Base-by-base conservation (phyloP, 1,284 basidiomycete genomes). In the Bjerkandera adusta region DNA sequence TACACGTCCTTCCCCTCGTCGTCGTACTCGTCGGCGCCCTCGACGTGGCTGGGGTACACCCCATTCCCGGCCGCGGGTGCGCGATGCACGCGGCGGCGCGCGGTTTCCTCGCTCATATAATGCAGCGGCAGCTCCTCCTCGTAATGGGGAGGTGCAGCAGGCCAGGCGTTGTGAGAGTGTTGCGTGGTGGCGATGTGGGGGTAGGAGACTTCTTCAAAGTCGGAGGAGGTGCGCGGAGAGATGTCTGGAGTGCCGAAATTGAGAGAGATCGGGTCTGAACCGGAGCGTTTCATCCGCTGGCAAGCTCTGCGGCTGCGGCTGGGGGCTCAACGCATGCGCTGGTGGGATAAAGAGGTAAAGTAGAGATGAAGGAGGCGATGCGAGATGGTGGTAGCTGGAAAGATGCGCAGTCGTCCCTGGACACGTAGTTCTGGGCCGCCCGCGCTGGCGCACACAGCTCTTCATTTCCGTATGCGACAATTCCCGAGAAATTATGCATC, bases 1-100 rank as follows among this genome's bases (percentile, higher is more conserved):
- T 85, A 89, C 10, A 86, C 81, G 50, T 83, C 84, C 68, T 89
- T 89, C 20, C 85, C 81, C 51, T 81, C 81, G 61, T 84, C 83
- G 57, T 87, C 85, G 56, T 72, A 69, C 50, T 69, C 64, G 56
- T 68, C 65, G 40, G 57, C 52, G 39, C 51, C 52, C 57, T 71
- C 62, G 54, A 69, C 64, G 27, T 60, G 59, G 43, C 57, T 57
- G 51, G 61, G 65, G 27, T 65, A 65, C 11, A 62, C 65, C 16
- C 65, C 68, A 27, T 53, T 50, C 20, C 62, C 57, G 33, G 57
- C 63, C 46, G 68, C 69, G 12, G 73, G 69, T 13, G 68, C 71
- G 55, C 71, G 75, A 16, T 74, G 62, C 26, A 77, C 73, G 58
- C 84, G 70, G 56, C 84, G 72, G 53, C 85, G 76, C 43, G 75